Percentiles rank a stretch among this genome's conserved stretches.
These are phyloP conservation scores for Neophaeococcomyces aloes DNA, from an alignment of 2,329 filamentous ascomycete genomes.

Conservation along the genomic window DNA sequence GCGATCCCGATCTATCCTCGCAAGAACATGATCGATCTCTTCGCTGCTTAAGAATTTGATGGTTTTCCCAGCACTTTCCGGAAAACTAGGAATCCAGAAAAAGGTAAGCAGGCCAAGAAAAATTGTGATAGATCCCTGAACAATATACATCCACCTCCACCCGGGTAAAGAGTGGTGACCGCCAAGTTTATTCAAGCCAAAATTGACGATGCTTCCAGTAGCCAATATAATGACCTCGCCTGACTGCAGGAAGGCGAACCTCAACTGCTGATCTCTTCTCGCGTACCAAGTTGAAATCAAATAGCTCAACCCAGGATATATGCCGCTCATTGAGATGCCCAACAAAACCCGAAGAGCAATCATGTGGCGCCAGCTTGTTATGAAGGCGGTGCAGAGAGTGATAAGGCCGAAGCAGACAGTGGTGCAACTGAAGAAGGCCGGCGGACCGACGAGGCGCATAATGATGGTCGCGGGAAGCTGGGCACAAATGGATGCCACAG, in stretches of 20 bases:
- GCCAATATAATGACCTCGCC: conserved; percentile 56
- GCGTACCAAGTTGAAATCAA: conserved; percentile 50
- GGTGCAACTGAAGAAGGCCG: conserved; percentile 50
- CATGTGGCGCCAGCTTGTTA: conserved; percentile 59
- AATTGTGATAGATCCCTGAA: conserved; percentile 53
- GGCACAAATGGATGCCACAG: conserved; percentile 55
- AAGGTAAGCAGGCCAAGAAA: conserved; percentile 51
- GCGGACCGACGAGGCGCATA: conserved; percentile 54
- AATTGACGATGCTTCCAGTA: conserved; percentile 58
- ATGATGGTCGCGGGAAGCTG: conserved; percentile 59
- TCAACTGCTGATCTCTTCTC: conserved; percentile 53
- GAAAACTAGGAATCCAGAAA: conserved; percentile 63
- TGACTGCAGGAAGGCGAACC: conserved; percentile 54
- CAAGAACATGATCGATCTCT: conserved; percentile 47
- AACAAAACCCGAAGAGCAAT: conserved; percentile 55
- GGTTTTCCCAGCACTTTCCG: conserved; percentile 48
- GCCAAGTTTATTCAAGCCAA: conserved; percentile 54
- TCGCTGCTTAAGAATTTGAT: conserved; percentile 47
- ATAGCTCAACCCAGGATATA: conserved; percentile 37
- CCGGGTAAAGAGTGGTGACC: conserved; percentile 47
- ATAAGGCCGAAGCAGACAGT: conserved; percentile 54
- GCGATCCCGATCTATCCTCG: conserved; percentile 36
- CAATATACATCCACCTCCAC: conserved; percentile 61
- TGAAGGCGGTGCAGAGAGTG: conserved; percentile 58
- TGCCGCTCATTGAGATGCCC: conserved; percentile 49